Base-by-base conservation (phyloP, 352 stramenopile species). In the Pythium phragmitis region DNA sequence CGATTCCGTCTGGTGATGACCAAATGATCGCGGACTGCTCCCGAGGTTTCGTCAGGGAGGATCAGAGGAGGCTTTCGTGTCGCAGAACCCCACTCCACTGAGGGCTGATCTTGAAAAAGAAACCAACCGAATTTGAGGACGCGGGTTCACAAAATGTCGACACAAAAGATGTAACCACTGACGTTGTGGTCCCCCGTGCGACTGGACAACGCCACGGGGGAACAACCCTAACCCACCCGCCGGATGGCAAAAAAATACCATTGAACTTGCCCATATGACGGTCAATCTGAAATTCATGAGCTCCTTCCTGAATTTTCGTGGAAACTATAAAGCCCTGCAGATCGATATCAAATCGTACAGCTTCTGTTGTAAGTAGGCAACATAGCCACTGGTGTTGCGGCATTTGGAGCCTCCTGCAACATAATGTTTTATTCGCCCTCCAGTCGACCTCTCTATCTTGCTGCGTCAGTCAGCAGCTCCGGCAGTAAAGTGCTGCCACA, bases 401-500 rank as follows among this genome's bases (percentile, higher is more conserved):
- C 11, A 17, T 6, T 57, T 28, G 17, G 12, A 11, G 45, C 26
- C 57, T 70, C 63, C 63, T 70, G 57, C 63, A 70, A 58, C 63
- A 58, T 65, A 70, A 46, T 1, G 48, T 39, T 39, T 39, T 13
- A 6, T 13, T 39, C n/a, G 11, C 42, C 42, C 33, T 37, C 52
- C 43, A 50, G 3, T 45, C 33, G 33, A 26, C 41, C 39, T 49
- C 23, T 36, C 46, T 45, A 39, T 28, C 42, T 37, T 63, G 63
- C 51, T 69, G 63, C 63, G 63, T 69, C 63, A 68, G 61, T 53
- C 61, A 51, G 41, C 26, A 37, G 26, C 48, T 13, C 26, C 7
- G 26, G 45, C 16, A 41, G 51, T 75, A 61, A 72, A 77, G 60
- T 55, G 65, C 64, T 52, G 33, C 51, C 52, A 59, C 11, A 65